Base-by-base conservation (phyloP, 495 filamentous ascomycete genomes). In the Peziza echinospora region DNA sequence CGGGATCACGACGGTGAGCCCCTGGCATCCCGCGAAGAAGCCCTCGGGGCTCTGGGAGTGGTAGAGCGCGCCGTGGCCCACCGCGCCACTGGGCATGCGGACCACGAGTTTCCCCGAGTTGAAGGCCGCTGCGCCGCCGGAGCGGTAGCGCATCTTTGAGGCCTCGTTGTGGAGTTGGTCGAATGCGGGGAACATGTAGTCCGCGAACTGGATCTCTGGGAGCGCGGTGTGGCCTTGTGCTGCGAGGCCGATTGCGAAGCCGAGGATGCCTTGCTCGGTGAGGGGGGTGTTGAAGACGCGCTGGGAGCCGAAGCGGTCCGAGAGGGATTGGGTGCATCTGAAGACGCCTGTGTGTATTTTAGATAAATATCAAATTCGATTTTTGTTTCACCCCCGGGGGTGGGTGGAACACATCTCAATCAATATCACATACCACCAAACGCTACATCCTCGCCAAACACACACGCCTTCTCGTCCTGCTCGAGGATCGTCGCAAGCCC, bases 81-180 rank as follows among this genome's bases (percentile, higher is more conserved):
- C 91, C 17, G 77, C 82, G 43, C 89, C 91, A 53, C 77, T 84
- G 0, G 89, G 89, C 91, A 97, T 97, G 17, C 89, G 69, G 10
- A 96, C 74, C 10, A 91, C 85, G 60, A 97, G 62, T 3, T 87
- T 82, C 5, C 84, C 84, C 9, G 65, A 70, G 59, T 78, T 71
- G 7, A 71, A 70, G 1, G 71, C 77, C 9, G 77, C 80, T 2
- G 59, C 63, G 0, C 85, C 87, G 59, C 87, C 82, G 13, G 43
- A 47, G 44, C 87, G 70, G 63, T 87, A 97, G 46, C 89, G 67
- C 51, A 82, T 81, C 65, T 96, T 97, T 43, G 84, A 84, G 2
- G 85, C 86, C 63, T 97, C 89, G 58, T 96, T 96, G 51, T 96
- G 86, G 30, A 97, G 69, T 70, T 97, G 89, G 58, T 97, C 89